Evolutionary conservation across 345 rosid species (phyloP).

Genomic region (Eutrema heterophyllum): DNA sequence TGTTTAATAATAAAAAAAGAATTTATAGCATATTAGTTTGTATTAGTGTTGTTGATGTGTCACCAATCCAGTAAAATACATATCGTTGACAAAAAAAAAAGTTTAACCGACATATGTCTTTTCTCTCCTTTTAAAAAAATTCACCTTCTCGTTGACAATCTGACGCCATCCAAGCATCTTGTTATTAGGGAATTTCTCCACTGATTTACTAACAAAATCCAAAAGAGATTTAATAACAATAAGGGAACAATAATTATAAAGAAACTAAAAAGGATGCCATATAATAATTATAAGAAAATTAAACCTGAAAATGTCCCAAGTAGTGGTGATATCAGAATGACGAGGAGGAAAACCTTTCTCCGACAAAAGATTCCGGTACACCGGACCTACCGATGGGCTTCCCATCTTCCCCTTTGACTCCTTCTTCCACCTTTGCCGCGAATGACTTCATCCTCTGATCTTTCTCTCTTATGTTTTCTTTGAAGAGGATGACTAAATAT

Average conservation of each 20-base stretch:
- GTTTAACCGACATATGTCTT: not conserved
- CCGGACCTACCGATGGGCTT: slow-evolving; percentile 81
- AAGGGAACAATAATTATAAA: not conserved
- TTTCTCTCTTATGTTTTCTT: too few species aligned
- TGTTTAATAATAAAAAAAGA: too few species aligned
- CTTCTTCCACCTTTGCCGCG: slow-evolving; percentile 71
- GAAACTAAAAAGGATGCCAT: not conserved
- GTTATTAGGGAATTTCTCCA: slow-evolving; percentile 50
- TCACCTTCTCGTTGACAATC: slow-evolving; percentile 70
- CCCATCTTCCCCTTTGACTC: slow-evolving; percentile 64
- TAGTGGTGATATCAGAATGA: slow-evolving; percentile 42
- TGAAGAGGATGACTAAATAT: not conserved
- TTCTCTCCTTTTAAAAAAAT: not conserved
- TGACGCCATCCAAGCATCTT: slow-evolving; percentile 94
- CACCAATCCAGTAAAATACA: too few species aligned
- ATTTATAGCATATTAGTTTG: not conserved
- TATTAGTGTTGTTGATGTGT: not conserved
- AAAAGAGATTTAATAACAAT: not conserved
- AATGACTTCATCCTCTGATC: slow-evolving; percentile 51
- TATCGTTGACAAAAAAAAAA: too few species aligned
- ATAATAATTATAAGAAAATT: not conserved
- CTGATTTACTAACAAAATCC: slow-evolving; percentile 48
- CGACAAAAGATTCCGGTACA: slow-evolving; percentile 68
- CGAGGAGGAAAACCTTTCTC: slow-evolving; percentile 57
- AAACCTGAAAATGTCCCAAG: slow-evolving; percentile 92